These are phyloP conservation scores for Globisporangium solare DNA, from an alignment of 352 stramenopile genomes.

Conservation along the genomic window DNA sequence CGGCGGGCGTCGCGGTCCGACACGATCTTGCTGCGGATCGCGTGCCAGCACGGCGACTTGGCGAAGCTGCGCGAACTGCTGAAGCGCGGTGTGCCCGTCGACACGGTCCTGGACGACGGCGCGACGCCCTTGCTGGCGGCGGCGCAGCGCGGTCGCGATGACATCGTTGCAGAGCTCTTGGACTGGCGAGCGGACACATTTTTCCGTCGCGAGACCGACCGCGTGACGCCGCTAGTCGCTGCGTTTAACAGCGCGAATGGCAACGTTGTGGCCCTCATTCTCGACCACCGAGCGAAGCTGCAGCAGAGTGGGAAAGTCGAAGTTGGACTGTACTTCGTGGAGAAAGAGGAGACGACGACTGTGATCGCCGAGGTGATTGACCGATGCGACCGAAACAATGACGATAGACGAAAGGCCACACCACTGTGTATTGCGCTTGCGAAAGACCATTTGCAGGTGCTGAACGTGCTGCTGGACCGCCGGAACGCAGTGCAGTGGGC, in stretches of 20 bases:
- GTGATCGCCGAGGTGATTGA: constrained; percentile 6
- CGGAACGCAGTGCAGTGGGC: constrained; percentile 4
- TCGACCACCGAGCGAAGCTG: constrained; percentile 3
- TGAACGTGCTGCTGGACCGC: constrained; percentile 6
- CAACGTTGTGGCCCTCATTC: background rate
- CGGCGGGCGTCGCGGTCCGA: background rate
- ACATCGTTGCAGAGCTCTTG: constrained; percentile 5
- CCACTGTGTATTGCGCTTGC: constrained; percentile 6
- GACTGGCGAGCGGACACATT: background rate
- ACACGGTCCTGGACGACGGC: constrained; percentile 8
- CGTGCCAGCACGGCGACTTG: constrained; percentile 5
- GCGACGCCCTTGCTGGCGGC: constrained; percentile 6
- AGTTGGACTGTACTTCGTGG: constrained; percentile 8
- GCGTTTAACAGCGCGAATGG: constrained; percentile 7
- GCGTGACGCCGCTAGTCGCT: constrained; percentile 4
- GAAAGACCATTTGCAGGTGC: constrained; percentile 5
- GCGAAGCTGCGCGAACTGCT: constrained; percentile 4
- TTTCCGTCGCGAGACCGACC: constrained; percentile 7
- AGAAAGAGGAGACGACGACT: background rate
- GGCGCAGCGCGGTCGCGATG: background rate
- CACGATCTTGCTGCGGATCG: constrained; percentile 4
- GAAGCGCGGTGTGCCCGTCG: constrained; percentile 1
- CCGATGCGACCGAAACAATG: background rate
- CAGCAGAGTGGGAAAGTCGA: background rate
- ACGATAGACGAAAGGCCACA: background rate